phyloP scores from a whole-genome alignment of 257 asterid genomes.

The Coffea eugenioides region DNA sequence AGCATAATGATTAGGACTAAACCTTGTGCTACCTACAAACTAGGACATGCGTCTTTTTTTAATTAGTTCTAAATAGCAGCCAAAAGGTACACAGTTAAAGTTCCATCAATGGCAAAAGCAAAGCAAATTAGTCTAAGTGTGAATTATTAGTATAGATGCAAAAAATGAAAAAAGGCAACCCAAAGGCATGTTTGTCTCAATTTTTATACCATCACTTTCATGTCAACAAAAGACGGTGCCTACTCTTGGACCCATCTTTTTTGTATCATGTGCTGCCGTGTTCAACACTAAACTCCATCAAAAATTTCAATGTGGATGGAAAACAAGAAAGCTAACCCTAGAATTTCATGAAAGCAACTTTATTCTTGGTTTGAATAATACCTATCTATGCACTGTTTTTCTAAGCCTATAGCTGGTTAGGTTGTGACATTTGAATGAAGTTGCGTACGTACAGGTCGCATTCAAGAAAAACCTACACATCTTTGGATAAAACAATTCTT shows the following conservation, averaged over 20 bases:
- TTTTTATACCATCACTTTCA: constrained; percentile 7
- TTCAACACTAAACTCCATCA: constrained; percentile 13
- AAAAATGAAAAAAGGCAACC: background rate
- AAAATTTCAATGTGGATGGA: constrained; percentile 17
- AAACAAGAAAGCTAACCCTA: background rate
- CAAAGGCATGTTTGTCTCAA: background rate
- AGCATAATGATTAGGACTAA: background rate
- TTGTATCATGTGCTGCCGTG: constrained; percentile 5
- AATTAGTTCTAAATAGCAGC: background rate
- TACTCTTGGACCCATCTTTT: constrained; percentile 24
- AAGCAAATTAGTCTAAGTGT: background rate
- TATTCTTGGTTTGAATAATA: background rate
- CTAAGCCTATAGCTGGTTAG: constrained; percentile 1
- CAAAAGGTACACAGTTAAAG: constrained; percentile 2
- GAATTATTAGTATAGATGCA: background rate
- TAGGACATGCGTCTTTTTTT: background rate
- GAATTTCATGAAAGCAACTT: constrained; percentile 1
- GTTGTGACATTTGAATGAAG: background rate
- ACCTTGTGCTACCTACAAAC: background rate
- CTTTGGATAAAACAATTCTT: background rate
- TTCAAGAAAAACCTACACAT: background rate
- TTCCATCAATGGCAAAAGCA: background rate
- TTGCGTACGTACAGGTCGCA: background rate
- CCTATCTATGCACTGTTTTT: background rate
- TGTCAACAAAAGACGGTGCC: constrained; percentile 42